Evolutionary conservation across 2,329 filamentous ascomycete species (phyloP).

Genomic region (Trichoderma semiorbis): DNA sequence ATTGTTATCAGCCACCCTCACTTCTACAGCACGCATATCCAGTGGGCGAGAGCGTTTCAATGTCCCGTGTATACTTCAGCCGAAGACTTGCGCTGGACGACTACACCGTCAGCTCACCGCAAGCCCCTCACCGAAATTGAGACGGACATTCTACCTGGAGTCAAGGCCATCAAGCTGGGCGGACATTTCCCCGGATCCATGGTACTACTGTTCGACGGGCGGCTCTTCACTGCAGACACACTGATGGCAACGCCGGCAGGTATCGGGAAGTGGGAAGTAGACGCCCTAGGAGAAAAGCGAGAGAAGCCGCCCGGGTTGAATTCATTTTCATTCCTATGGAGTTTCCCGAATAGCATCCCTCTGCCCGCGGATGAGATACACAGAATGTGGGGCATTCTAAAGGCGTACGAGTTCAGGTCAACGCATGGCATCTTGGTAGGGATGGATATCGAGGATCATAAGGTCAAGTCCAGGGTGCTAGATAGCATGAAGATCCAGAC

Average conservation of each 20-base stretch:
- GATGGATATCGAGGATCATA: slow-evolving; percentile 54
- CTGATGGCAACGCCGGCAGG: slow-evolving; percentile 66
- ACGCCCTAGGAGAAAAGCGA: slow-evolving; percentile 36
- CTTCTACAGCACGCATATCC: slow-evolving; percentile 73
- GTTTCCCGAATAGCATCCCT: slow-evolving; percentile 71
- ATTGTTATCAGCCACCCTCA: slow-evolving; percentile 80
- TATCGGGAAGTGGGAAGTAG: slow-evolving; percentile 42
- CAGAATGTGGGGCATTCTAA: slow-evolving; percentile 67
- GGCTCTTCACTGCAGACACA: slow-evolving; percentile 73
- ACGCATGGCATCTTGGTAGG: slow-evolving; percentile 66
- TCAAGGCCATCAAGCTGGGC: slow-evolving; percentile 65
- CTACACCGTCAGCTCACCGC: slow-evolving; percentile 40
- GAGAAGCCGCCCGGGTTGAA: slow-evolving; percentile 43
- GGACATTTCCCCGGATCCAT: slow-evolving; percentile 78
- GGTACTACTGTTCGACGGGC: slow-evolving; percentile 58
- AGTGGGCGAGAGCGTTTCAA: slow-evolving; percentile 66
- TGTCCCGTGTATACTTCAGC: slow-evolving; percentile 67
- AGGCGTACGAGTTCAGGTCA: slow-evolving; percentile 57
- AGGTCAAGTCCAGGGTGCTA: slow-evolving; percentile 62
- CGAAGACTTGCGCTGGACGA: slow-evolving; percentile 66
- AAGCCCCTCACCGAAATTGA: slow-evolving; percentile 45
- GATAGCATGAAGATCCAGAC: slow-evolving; percentile 76
- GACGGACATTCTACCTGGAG: slow-evolving; percentile 44
- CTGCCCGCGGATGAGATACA: slow-evolving; percentile 60
- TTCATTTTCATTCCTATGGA: slow-evolving; percentile 72